Evolutionary conservation across 495 filamentous ascomycete species (phyloP), one percentile per base, ranked within the genome.

Genomic region (Tirmania nivea): DNA sequence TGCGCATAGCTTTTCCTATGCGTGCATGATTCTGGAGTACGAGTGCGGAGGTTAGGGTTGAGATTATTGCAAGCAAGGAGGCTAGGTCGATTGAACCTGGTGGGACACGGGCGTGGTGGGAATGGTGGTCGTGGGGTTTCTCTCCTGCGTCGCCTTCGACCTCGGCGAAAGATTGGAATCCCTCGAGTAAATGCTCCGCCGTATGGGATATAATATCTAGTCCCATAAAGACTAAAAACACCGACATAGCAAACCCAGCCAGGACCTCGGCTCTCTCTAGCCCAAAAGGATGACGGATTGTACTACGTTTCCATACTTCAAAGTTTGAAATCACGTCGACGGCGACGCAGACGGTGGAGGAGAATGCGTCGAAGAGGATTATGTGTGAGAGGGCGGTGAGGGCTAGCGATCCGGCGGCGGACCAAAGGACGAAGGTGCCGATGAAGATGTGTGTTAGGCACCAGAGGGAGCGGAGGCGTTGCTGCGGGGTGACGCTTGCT

Each of bases 311-410:
- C 92, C 92, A 96, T 3, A 95, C 89, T 63, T 95, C 89, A 59
- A 97, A 97, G 66, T 96, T 96, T 34, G 81, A 77, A 34, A 94
- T 73, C 0, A 96, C 84, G 62, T 96, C 90, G 48, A 96, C 90
- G 1, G 74, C 79, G 1, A 94, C 87, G 62, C 89, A 96, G n/a
- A 97, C 78, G 49, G 84, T 78, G 14, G 90, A 90, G 12, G 86
- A 86, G 2, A 94, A 73, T 10, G 89, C 88, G 67, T 97, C 90
- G 64, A 94, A 97, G 63, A 94, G 77, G 52, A 96, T 83, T 52
- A 97, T 71, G 60, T 94, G 89, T 10, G 86, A 92, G 12, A 97
- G 71, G 0, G 90, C 88, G 7, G 86, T 95, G 69, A 94, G 79
- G 21, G 92, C 86, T 11, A 94, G 74, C n/a, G 83, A 90, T 36